These are phyloP conservation scores for Astrocystis sublimbata DNA, from an alignment of 495 filamentous ascomycete genomes.

Conservation along the genomic window DNA sequence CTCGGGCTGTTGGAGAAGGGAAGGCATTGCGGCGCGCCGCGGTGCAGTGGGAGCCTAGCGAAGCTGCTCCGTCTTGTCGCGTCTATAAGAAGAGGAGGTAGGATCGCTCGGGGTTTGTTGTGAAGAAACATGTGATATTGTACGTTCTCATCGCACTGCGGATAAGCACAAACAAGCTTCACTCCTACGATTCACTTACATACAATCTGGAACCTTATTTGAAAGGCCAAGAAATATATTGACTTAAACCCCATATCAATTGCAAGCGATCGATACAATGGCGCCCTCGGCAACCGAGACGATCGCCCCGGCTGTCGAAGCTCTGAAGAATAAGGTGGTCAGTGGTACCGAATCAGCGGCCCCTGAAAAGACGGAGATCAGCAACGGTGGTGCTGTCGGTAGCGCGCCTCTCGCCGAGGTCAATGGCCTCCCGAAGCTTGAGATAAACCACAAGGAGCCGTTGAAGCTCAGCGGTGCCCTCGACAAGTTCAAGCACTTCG, in stretches of 20 bases:
- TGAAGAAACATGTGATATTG: neutral
- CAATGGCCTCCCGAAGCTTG: slow-evolving; percentile 24
- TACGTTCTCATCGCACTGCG: neutral
- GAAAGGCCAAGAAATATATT: too few species aligned
- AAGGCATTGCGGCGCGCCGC: neutral
- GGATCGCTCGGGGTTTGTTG: neutral
- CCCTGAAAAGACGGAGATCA: slow-evolving; percentile 3
- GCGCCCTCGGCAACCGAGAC: slow-evolving; percentile 31
- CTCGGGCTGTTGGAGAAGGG: slow-evolving; percentile 5
- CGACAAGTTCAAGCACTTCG: slow-evolving; percentile 59
- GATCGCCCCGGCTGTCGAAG: slow-evolving; percentile 25
- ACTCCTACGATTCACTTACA: neutral
- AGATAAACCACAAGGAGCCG: slow-evolving; percentile 37
- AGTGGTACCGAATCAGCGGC: slow-evolving; percentile 13
- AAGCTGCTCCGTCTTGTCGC: neutral
- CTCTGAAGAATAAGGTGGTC: slow-evolving; percentile 29
- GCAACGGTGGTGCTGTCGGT: slow-evolving; percentile 17
- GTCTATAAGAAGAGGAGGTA: slow-evolving; percentile 6
- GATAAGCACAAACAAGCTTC: neutral
- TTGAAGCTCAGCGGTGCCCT: slow-evolving; percentile 53
- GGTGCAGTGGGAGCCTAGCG: neutral
- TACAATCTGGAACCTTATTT: neutral
- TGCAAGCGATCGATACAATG: slow-evolving; percentile 21
- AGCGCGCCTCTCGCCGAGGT: slow-evolving; percentile 15
- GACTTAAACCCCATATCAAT: neutral